A percentile compares a stretch with the other conserved stretches of the same genome.
These are phyloP conservation scores for Jamesozyma lodderae DNA, from an alignment of 805 yeast species.

Conservation along the genomic window DNA sequence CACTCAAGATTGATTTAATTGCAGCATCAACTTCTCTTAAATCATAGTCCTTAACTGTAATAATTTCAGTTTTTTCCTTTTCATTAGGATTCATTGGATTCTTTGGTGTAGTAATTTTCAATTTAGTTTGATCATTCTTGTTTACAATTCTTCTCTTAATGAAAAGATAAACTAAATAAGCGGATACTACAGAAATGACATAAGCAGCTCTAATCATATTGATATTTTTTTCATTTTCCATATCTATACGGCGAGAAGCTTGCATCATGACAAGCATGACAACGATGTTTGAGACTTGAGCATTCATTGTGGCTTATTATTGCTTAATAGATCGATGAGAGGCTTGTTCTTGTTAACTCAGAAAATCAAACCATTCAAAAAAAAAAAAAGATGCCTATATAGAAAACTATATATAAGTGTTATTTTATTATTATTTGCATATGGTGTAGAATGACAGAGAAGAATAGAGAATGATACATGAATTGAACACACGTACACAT, in stretches of 20 bases:
- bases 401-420: no score
- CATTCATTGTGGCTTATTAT: conserved; percentile 52
- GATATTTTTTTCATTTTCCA: conserved; percentile 71
- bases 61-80: conserved; percentile 81
- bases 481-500: no score
- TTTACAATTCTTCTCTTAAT: conserved; percentile 51
- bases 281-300: conserved; percentile 77
- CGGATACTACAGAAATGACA: conserved; percentile 52
- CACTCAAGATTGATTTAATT: conserved; percentile 76
- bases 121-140: conserved; percentile 84
- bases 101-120: conserved; percentile 82
- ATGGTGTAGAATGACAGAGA: neutral
- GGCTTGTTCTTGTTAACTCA: no score
- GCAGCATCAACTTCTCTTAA: conserved; percentile 72
- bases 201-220: conserved; percentile 71
- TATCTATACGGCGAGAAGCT: conserved; percentile 77
- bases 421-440: neutral
- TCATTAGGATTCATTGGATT: conserved; percentile 63
- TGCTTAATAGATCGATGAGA: no score
- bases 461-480: no score
- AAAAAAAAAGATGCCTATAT: no score
- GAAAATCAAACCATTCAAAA: no score
- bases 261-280: conserved; percentile 97
- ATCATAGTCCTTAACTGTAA: conserved; percentile 92
- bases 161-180: conserved; percentile 58